Evolutionary conservation across 768 basidiomycete species (phyloP).

Genomic region (Suillus spraguei): DNA sequence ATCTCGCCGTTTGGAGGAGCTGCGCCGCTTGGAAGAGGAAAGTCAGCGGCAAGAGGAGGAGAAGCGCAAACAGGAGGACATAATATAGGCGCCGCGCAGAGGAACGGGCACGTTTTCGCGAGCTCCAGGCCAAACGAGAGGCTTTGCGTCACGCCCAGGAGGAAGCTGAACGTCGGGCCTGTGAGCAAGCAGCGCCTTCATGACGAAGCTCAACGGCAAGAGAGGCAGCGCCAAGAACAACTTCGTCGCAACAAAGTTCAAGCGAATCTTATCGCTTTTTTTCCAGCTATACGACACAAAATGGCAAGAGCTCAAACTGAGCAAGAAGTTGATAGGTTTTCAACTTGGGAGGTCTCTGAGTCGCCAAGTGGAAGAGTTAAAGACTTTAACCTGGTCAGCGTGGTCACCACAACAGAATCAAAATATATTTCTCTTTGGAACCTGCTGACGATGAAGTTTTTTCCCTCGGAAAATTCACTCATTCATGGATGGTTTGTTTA

Average conservation of each 20-base stretch:
- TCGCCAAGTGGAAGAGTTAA: too few relatives aligned
- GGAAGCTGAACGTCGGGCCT: slow-evolving; percentile 24
- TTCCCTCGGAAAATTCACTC: too few relatives aligned
- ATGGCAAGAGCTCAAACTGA: slow-evolving; percentile 38
- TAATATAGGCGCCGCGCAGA: slow-evolving; percentile 17
- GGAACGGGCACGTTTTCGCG: slow-evolving; percentile 21
- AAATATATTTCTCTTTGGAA: too few relatives aligned
- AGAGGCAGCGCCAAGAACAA: slow-evolving; percentile 16
- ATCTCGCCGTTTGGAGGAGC: slow-evolving; percentile 25
- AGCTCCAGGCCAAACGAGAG: slow-evolving; percentile 19
- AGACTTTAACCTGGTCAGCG: too few relatives aligned
- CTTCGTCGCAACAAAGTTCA: slow-evolving; percentile 14
- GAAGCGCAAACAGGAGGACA: slow-evolving; percentile 20
- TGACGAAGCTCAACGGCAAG: slow-evolving; percentile 11
- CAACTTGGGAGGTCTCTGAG: too few relatives aligned
- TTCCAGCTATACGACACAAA: slow-evolving; percentile 35
- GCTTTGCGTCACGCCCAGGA: slow-evolving; percentile 14
- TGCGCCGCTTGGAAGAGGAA: slow-evolving; percentile 15
- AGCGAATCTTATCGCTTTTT: slow-evolving; percentile 9
- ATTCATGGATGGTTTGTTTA: too few relatives aligned
- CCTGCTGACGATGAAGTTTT: too few relatives aligned
- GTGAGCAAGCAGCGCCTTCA: slow-evolving; percentile 14
- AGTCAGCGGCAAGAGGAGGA: slow-evolving; percentile 18
- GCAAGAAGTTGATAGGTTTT: slow-evolving; percentile 10
- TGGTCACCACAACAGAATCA: too few relatives aligned